Evolutionary conservation across 768 basidiomycete genomes (phyloP), one percentile per base, ranked within the genome.

Genomic region (Serendipita sp.): DNA sequence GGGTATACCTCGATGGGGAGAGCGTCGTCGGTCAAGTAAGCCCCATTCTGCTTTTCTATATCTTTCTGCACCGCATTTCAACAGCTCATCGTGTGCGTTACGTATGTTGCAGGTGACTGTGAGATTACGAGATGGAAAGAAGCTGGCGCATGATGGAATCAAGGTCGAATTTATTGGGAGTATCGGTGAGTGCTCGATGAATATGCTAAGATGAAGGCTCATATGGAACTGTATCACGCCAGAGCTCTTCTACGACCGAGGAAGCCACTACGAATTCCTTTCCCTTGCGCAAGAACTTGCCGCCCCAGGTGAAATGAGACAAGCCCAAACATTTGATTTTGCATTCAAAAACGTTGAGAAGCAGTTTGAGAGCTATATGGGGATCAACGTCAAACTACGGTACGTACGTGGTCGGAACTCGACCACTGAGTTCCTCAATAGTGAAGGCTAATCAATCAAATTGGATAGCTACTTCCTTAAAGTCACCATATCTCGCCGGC

Each of bases 291-390:
- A 97, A 74, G 95, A 98, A 69, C 78, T 97, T 26, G 92, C 94
- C 1, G 85, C 90, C 0, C 92, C 92, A n/a, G 93, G 92, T 34
- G 96, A 99, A 70, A 85, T 99, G 85, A 82, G 96, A 45, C 87
- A 91, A 69, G 93, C 93, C 0, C 94, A 97, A 74, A 91, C 92
- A 7, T 96, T 85, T 68, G 94, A 97, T 61, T 98, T 99, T 74
- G 81, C 84, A 69, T 98, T 99, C 81, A 97, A 97, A 79, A 99
- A 95, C 70, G 89, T 99, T 42, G 96, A 99, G 82, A 97, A 99
- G 77, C 93, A 97, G 72, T 98, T 89, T 67, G 95, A 98, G 77
- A 90, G 88, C 68, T 98, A 98, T 72, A 86, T 91, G 68, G 96
- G 96, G 3, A 98, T 97, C 71, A 99, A 98, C 68, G 96, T 98